Percentiles rank a stretch among this genome's conserved stretches.
Conservation (phyloP, 2,329 filamentous ascomycete genomes). For the Ophiostoma ulmi region DNA sequence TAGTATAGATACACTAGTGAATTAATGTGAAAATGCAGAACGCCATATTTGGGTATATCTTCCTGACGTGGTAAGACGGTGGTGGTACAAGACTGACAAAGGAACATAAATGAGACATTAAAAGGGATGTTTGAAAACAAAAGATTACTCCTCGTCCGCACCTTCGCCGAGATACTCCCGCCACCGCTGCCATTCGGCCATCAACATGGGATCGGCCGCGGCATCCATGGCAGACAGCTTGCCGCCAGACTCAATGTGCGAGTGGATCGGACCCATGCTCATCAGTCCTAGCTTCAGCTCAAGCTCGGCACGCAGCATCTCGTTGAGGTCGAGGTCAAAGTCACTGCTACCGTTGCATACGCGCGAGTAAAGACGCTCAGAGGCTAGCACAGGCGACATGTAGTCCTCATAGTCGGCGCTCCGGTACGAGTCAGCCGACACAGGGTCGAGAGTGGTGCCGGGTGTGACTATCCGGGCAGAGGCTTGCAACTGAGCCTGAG, state of each 20-base stretch:
- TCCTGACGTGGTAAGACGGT: not conserved
- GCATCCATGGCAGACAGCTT: not conserved
- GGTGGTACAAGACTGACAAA: not conserved
- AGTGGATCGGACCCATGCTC: slow-evolving; percentile 1
- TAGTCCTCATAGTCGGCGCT: slow-evolving; percentile 16
- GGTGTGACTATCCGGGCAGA: not conserved
- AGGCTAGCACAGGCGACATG: slow-evolving; percentile 5
- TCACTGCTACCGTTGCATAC: not conserved
- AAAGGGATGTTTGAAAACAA: not conserved
- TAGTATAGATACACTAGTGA: not conserved
- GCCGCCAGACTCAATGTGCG: not conserved
- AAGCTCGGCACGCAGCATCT: not conserved
- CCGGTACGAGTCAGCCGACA: slow-evolving; percentile 8
- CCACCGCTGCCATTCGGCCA: slow-evolving; percentile 1
- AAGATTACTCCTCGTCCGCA: not conserved
- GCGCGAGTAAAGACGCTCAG: not conserved
- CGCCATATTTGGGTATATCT: not conserved
- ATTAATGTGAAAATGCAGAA: not conserved
- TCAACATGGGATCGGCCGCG: not conserved
- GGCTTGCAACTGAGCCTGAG: not conserved
- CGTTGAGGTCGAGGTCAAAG: not conserved
- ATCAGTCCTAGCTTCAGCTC: not conserved
- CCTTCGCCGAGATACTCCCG: not conserved
- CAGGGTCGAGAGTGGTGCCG: not conserved
- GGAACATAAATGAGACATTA: not conserved